Base-by-base conservation (phyloP, 2,329 filamentous ascomycete species). In the Aspergillus alliaceus region DNA sequence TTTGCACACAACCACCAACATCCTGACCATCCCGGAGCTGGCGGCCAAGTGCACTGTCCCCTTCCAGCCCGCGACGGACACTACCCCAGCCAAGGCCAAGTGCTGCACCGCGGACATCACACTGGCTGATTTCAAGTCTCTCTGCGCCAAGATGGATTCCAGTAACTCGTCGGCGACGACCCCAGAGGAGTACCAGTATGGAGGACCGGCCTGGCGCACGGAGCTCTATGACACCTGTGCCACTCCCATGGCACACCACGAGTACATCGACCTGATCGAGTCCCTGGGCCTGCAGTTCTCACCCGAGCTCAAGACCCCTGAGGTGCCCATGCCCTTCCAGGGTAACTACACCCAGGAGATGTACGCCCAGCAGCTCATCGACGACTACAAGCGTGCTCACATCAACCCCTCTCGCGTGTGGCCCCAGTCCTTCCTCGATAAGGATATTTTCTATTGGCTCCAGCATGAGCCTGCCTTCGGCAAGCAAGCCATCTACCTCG, bases 21-120 rank as follows among this genome's bases (percentile, higher is more conserved):
- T 64, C 55, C 58, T 64, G 11, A 53, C 58, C 40, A 59, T 59
- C 37, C 61, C 62, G 18, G 57, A 61, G 37, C 56, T 64, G 9
- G 62, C 62, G 2, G 60, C 58, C 8, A 64, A 64, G 31, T 64
- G 62, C 55, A 61, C 54, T 18, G 49, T 34, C 1, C 62, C 62
- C 14, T 64, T 64, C 58, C 24, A 54, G 51, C 60, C 62, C 14
- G 62, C 62, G 4, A 51, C 58, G 4, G 47, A 50, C 3, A 31
- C 29, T 8, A 54, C 50, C 3, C 6, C 44, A 2, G 62, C 62
- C 15, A 56, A 37, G 9, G 62, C 62, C 29, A 58, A 59, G 11
- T 64, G 62, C 51, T 64, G 62, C 40, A 64, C 62, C 15, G 59
- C 60, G 14, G 62, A 64, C 49, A 64, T 64, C 58, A 63, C 60